A percentile compares a stretch with the other conserved stretches of the same genome.
Conservation (phyloP, 2,329 filamentous ascomycete species). For the Acephala macrosclerotiorum region DNA sequence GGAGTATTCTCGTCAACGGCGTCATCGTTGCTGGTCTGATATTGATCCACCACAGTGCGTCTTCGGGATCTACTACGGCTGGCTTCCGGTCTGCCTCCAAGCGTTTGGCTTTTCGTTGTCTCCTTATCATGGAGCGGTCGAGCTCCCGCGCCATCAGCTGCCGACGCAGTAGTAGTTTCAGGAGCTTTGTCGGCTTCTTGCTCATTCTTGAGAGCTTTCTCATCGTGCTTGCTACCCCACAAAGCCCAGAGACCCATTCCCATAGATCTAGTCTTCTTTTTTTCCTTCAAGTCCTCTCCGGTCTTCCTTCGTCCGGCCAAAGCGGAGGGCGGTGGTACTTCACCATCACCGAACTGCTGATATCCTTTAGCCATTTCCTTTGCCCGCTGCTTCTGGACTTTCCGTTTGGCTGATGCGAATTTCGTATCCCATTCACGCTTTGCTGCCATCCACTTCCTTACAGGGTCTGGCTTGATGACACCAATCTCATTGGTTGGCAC, state of each 20-base stretch:
- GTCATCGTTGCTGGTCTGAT: slow-evolving; percentile 51
- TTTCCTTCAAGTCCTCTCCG: slow-evolving; percentile 55
- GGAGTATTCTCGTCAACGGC: slow-evolving; percentile 50
- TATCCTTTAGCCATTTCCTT: slow-evolving; percentile 78
- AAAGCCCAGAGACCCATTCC: slow-evolving; percentile 84
- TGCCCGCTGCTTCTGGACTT: slow-evolving; percentile 75
- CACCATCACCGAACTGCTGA: slow-evolving; percentile 72
- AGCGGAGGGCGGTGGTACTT: slow-evolving; percentile 84
- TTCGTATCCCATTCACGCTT: slow-evolving; percentile 76
- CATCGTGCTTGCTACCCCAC: slow-evolving; percentile 90
- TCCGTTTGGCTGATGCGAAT: slow-evolving; percentile 73
- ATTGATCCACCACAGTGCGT: slow-evolving; percentile 58
- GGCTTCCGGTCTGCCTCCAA: slow-evolving; percentile 24
- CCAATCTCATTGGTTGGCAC: slow-evolving; percentile 73
- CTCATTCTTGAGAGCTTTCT: slow-evolving; percentile 71
- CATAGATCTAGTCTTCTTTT: slow-evolving; percentile 69
- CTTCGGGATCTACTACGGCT: slow-evolving; percentile 53
- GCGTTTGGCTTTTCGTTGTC: slow-evolving; percentile 26
- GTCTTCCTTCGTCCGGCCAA: slow-evolving; percentile 73
- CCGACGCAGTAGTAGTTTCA: slow-evolving; percentile 44
- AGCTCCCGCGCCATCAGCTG: slow-evolving; percentile 53
- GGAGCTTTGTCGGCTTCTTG: slow-evolving; percentile 55
- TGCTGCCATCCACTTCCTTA: slow-evolving; percentile 83
- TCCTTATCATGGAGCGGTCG: slow-evolving; percentile 37
- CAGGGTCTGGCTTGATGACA: slow-evolving; percentile 79